Evolutionary conservation across 306 rosid species (phyloP).

Genomic region (Corylus avellana): DNA sequence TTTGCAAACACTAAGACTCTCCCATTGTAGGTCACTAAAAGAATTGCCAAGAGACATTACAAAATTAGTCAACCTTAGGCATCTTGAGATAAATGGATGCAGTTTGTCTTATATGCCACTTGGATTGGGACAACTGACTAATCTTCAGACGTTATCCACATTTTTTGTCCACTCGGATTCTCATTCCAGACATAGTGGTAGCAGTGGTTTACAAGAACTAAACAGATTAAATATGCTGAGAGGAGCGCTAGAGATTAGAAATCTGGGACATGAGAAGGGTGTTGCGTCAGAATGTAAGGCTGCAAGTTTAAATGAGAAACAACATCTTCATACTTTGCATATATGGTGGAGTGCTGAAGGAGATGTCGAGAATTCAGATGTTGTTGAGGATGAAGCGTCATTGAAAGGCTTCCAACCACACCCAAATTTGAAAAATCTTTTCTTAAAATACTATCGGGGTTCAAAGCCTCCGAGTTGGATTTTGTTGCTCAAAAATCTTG

Average conservation of each 20-base stretch:
- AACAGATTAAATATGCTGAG: background rate
- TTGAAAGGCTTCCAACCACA: background rate
- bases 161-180: slow-evolving; percentile 3
- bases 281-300: accelerated
- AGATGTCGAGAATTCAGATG: too few relatives aligned
- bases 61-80: background rate
- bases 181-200: background rate
- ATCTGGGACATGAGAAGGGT: background rate
- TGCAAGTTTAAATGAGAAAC: background rate
- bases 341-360: slow-evolving; percentile 3
- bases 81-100: slow-evolving; percentile 17
- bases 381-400: background rate
- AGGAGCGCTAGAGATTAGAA: background rate
- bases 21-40: background rate
- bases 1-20: background rate
- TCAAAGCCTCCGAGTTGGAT: background rate
- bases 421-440: background rate
- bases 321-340: background rate
- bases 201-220: background rate
- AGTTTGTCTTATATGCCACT: background rate
- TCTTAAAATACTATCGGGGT: background rate
- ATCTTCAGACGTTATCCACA: slow-evolving; percentile 10
- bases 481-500: background rate
- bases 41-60: slow-evolving; percentile 13
- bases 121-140: background rate